Base-by-base conservation (phyloP, 2,329 filamentous ascomycete genomes). In the Cercospora sp. region DNA sequence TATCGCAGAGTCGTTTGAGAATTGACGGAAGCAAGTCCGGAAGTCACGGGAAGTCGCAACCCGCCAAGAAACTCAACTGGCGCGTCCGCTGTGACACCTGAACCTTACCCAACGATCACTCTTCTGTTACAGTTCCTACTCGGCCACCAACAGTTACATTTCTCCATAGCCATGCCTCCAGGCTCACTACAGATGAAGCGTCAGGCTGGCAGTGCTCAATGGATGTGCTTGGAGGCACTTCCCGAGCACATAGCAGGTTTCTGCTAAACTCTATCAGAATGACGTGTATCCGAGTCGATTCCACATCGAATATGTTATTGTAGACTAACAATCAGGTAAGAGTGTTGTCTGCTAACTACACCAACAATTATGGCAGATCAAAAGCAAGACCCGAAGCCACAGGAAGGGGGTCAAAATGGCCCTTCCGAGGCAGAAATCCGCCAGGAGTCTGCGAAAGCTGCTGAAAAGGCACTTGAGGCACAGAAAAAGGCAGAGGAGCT, bases 401-500 rank as follows among this genome's bases (percentile, higher is more conserved):
- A 2, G 12, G 40, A 26, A 36, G 30, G 13, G 13, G 18, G 9
- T 18, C 18, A 53, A 16, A 57, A 65, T 55, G 60, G 63, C 10
- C 63, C 60, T 12, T 68, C 67, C 7, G 69, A 74, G 20, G 66
- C 62, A 13, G 71, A 76, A 45, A 71, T 71, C 13, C 66, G 73
- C 31, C 63, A 73, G 65, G 75, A 78, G 61, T 73, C 75, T 12
- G 62, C 69, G 2, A 73, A 74, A 60, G 71, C 74, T 7, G 76
- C 76, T 3, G 58, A 72, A 26, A 67, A 70, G 33, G 71, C 76
- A 23, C 68, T 74, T 10, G 70, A 73, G 42, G 65, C 69, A 2
- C 71, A 75, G 55, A 70, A 75, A 36, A 70, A 76, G 61, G 75
- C 76, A 5, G 65, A 72, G 16, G 69, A 77, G 30, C 73, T 76